Evolutionary conservation across 2,329 filamentous ascomycete species (phyloP), one percentile per base, ranked within the genome.

Genomic region (Ophiostoma angusticollis): DNA sequence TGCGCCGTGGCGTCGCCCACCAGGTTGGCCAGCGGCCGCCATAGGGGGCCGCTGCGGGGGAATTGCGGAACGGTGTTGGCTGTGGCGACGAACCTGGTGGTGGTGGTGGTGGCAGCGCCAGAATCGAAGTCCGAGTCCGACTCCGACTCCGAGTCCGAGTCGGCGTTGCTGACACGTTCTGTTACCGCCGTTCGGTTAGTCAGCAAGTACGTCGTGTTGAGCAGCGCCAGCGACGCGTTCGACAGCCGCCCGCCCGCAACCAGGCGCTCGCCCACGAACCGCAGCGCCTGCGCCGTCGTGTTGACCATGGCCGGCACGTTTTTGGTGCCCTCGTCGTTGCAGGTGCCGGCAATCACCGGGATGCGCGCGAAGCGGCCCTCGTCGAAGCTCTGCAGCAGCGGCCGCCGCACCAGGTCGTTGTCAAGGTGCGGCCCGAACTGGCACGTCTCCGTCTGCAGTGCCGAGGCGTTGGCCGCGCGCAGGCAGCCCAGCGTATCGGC

Each of bases 1-100:
- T 79, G 62, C 0, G 69, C 70, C 0, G 77, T 73, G 47, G 78
- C 83, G 46, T 82, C 75, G 13, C 76, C 76, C 47, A 80, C 79
- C 4, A 66, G 55, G 32, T 60, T 56, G 40, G 57, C 55, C 1
- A 52, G 45, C 12, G 61, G 58, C 14, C 58, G 49, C 58, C 58
- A 62, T 41, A 58, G 59, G 35, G 56, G 56, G 6, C 59, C 60
- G 1, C 39, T 34, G 4, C 36, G 29, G 18, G 41, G 38, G 27
- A 57, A 61, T 27, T 46, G 36, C 4, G 53, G 55, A 14, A 51
- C 35, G 14, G 60, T 55, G 5, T 52, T 43, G 39, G 61, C 58
- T 13, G 31, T 31, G 6, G 29, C 13, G 8, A n/a, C n/a, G n/a
- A n/a, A n/a, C n/a, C n/a, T n/a, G n/a, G n/a, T n/a, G n/a, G n/a